Base-by-base conservation (phyloP, 129 eudicot genomes). In the Logfia minima region DNA sequence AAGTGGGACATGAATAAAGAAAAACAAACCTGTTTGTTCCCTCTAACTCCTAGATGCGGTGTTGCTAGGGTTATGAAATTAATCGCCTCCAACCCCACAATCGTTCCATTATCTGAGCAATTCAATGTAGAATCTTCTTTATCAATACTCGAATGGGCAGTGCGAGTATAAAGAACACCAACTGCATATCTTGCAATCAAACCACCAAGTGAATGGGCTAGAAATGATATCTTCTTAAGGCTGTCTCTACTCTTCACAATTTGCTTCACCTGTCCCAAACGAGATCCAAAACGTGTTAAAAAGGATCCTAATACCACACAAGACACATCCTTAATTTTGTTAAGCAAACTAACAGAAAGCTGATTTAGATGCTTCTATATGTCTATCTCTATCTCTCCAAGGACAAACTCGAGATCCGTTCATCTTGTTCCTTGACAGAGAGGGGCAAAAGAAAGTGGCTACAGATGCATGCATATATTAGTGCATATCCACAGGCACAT, bases 11-110 rank as follows among this genome's bases (percentile, higher is more conserved):
- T 56, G 23, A n/a, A 18, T 56, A 78, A 66, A 26, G n/a, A 28
- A 51, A 66, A 70, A 48, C 64, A 21, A 81, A 94, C 99, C 99
- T 94, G 97, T 66, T 89, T 94, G 80, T 87, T 91, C 72, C 99
- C 99, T 86, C 99, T 89, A 78, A 91, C 97, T 84, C 99, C 99
- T 22, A 94, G 92, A 89, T 94, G 99, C 16, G 99, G 99, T 41
- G 96, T 89, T 56, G 97, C 99, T 77, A 94, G 79, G 71, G 97
- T 91, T 74, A 94, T 87, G 82, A 94, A 94, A 78, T 85, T 89
- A 41, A 94, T 85, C 31, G 97, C 96, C 72, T 94, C 92, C 81
- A 94, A 82, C 34, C 97, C 97, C 51, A 96, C 99, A 79, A 94
- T 88, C 68, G 62, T 70, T 48, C 94, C 96, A 83, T 75, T 72